Evolutionary conservation across 768 basidiomycete species (phyloP), one percentile per base, ranked within the genome.

Genomic region (Tricholoma sp.): DNA sequence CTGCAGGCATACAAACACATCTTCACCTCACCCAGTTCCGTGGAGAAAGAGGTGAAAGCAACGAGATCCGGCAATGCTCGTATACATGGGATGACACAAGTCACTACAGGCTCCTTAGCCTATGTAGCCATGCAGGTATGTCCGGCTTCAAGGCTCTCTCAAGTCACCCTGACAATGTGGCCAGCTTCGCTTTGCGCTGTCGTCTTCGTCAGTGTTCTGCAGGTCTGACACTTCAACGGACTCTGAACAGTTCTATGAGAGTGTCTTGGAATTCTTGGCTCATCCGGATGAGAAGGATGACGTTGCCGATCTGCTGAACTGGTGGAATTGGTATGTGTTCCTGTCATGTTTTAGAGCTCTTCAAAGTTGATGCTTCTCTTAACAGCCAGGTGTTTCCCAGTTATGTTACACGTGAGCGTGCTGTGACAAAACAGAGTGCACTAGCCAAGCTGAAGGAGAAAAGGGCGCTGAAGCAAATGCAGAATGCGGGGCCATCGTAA

Each of bases 101-200:
- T 62, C 12, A 62, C 61, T 61, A 59, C 43, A 21, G 69, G 10
- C 59, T 70, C 2, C 51, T 70, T 61, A 18, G 60, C 57, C 12
- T 58, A 21, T 27, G 24, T 27, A 27, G 24, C 24, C 24, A 27
- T 5, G 5, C 24, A 27, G 24, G 24, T 27, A 27, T 19, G 35
- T 52, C 12, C 16, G 9, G 31, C n/a, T 7, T 32, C 12, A 18
- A 12, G 31, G 31, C 14, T 27, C 46, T 24, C 27, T 16, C 32
- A 12, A 24, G 21, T 12, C 50, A 22, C 43, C 31, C 35, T 34
- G 35, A 52, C 2, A n/a, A 34, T 34, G 5, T 35, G 9, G 19
- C 22, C 50, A 56, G 55, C 46, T 56, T 29, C 35, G 49, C 29
- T 56, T 56, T 56, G 55, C 35, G 14, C 39, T 56, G 18, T 56